phyloP scores from a whole-genome alignment of 176 grass and related monocot species.

The Neostapfia colusana region DNA sequence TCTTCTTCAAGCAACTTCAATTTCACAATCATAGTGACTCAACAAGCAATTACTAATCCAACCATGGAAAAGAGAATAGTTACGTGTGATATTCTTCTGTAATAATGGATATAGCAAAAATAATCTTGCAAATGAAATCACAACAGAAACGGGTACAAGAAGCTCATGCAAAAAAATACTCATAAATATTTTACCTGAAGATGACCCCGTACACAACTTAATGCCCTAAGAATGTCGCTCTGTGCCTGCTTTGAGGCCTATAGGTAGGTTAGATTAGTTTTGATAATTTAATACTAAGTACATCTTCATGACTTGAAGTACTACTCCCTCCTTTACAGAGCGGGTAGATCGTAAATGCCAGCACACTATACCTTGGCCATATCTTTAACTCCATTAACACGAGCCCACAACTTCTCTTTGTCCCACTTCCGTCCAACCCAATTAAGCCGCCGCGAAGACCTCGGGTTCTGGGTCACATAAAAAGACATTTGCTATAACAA shows the following conservation, averaged over 20 bases:
- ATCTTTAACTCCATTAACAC: not conserved
- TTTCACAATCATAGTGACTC: not conserved
- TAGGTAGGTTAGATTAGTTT: not conserved
- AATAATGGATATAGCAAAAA: not conserved
- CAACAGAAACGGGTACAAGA: not conserved
- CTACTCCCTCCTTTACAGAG: no score
- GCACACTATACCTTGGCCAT: not conserved
- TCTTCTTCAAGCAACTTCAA: not conserved
- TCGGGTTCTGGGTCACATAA: not conserved
- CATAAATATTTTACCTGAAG: not conserved
- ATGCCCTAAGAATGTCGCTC: not conserved
- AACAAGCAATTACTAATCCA: not conserved
- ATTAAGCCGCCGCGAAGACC: not conserved
- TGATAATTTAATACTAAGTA: not conserved
- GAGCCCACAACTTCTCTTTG: not conserved
- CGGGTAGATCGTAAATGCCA: not conserved
- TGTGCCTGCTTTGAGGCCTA: not conserved
- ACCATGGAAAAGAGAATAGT: not conserved
- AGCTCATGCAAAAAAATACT: not conserved
- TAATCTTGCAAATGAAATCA: not conserved
- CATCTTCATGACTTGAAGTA: not conserved
- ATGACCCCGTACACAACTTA: not conserved
- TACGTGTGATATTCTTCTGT: not conserved
- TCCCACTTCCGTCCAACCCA: constrained; percentile 8
- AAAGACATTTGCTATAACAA: not conserved